A percentile compares a stretch with the other conserved stretches of the same genome.
Conservation (phyloP, 2,329 filamentous ascomycete genomes). For the Aspergillus sp. region DNA sequence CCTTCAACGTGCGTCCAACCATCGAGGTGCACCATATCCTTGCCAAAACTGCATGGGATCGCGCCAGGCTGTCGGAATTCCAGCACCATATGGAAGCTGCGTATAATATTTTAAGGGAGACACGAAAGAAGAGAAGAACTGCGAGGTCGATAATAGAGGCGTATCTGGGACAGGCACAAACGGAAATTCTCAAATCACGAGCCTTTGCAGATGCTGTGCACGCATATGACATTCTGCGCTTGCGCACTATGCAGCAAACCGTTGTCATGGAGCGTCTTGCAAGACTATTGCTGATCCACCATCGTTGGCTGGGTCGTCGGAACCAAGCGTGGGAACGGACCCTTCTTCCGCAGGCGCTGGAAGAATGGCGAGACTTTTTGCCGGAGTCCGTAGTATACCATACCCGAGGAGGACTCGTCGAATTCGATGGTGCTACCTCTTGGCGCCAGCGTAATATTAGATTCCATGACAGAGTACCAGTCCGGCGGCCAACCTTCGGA, state of each 20-base stretch:
- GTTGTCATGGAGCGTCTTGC: slow-evolving; percentile 27
- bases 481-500: slow-evolving; percentile 21
- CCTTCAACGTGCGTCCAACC: slow-evolving; percentile 59
- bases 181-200: slow-evolving; percentile 24
- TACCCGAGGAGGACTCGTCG: slow-evolving; percentile 44
- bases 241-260: slow-evolving; percentile 34
- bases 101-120: slow-evolving; percentile 33
- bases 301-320: slow-evolving; percentile 21
- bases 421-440: slow-evolving; percentile 34
- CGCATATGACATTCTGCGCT: slow-evolving; percentile 35
- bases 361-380: slow-evolving; percentile 53
- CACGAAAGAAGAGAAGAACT: slow-evolving; percentile 29
- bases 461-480: slow-evolving; percentile 22
- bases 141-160: slow-evolving; percentile 30
- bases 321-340: slow-evolving; percentile 34
- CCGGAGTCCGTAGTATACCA: slow-evolving; percentile 41
- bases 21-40: slow-evolving; percentile 56
- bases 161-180: slow-evolving; percentile 22
- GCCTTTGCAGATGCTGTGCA: slow-evolving; percentile 34
- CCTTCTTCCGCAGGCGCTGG: slow-evolving; percentile 47
- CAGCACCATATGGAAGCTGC: slow-evolving; percentile 31
- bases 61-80: slow-evolving; percentile 24
- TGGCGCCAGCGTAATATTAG: slow-evolving; percentile 21
- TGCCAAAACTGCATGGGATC: slow-evolving; percentile 31
- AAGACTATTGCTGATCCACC: slow-evolving; percentile 24